phyloP scores from a whole-genome alignment of 495 filamentous ascomycete genomes.

The Penicillium simplicissimum region DNA sequence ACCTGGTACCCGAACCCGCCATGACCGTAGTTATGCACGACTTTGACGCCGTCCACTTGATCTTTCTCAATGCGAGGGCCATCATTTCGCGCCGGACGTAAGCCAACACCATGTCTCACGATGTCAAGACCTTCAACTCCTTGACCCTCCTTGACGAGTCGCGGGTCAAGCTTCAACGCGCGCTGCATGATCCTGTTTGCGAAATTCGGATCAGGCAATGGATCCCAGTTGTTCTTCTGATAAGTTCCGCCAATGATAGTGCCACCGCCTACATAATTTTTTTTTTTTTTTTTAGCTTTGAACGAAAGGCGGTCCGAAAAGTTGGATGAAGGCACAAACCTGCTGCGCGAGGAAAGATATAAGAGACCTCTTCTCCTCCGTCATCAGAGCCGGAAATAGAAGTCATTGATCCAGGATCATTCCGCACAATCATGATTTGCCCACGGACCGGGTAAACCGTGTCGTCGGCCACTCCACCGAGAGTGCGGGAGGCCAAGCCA shows the following conservation, averaged over 20 bases:
- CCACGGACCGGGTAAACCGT: slow-evolving; percentile 75
- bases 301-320: neutral
- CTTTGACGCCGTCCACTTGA: slow-evolving; percentile 59
- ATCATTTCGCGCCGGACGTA: slow-evolving; percentile 72
- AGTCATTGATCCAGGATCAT: slow-evolving; percentile 69
- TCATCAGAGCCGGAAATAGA: slow-evolving; percentile 74
- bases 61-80: slow-evolving; percentile 84
- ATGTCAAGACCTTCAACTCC: slow-evolving; percentile 76
- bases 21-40: slow-evolving; percentile 95
- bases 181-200: slow-evolving; percentile 87
- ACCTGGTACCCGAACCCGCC: slow-evolving; percentile 88
- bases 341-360: slow-evolving; percentile 82
- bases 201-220: slow-evolving; percentile 72
- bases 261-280: slow-evolving; percentile 56
- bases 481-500: slow-evolving; percentile 64
- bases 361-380: slow-evolving; percentile 70
- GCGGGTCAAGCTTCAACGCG: slow-evolving; percentile 66
- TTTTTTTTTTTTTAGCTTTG: neutral
- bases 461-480: slow-evolving; percentile 79
- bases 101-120: slow-evolving; percentile 80
- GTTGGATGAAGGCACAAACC: slow-evolving; percentile 34
- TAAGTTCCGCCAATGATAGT: slow-evolving; percentile 87
- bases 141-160: slow-evolving; percentile 65
- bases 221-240: slow-evolving; percentile 77
- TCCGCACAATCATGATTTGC: slow-evolving; percentile 83